phyloP scores from a whole-genome alignment of 2,329 filamentous ascomycete species.

The Cytospora schulzeri region DNA sequence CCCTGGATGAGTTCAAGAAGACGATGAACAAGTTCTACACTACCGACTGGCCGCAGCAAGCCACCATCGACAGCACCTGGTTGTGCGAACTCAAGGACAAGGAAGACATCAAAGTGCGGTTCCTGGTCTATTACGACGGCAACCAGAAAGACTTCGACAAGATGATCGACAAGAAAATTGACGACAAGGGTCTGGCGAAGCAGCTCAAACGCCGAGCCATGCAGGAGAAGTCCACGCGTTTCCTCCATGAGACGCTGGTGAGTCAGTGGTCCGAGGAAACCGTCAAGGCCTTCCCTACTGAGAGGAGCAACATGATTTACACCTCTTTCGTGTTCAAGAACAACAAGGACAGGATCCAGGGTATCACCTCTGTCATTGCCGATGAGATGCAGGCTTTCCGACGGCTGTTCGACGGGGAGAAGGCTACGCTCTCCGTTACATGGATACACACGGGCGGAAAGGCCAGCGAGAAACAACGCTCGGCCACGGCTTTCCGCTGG shows the following conservation, averaged over 20 bases:
- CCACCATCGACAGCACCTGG: conserved; percentile 24
- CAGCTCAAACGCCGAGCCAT: conserved; percentile 18
- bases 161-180: neutral
- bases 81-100: conserved; percentile 22
- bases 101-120: conserved; percentile 13
- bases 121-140: conserved; percentile 19
- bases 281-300: conserved; percentile 25
- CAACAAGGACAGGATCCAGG: conserved; percentile 51
- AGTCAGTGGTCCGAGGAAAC: conserved; percentile 26
- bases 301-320: conserved; percentile 33
- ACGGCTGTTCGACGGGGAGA: conserved; percentile 28
- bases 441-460: conserved; percentile 37
- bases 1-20: neutral
- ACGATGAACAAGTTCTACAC: conserved; percentile 25
- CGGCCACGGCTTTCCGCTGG: conserved; percentile 37
- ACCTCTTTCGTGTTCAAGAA: conserved; percentile 57
- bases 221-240: conserved; percentile 21
- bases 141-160: neutral
- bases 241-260: conserved; percentile 22
- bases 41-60: conserved; percentile 14
- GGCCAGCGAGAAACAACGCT: neutral
- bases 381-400: conserved; percentile 29
- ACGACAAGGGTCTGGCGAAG: conserved; percentile 1
- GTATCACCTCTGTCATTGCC: conserved; percentile 25
- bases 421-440: conserved; percentile 29